Base-by-base conservation (phyloP, 2,329 filamentous ascomycete species). In the Penicillium freii region DNA sequence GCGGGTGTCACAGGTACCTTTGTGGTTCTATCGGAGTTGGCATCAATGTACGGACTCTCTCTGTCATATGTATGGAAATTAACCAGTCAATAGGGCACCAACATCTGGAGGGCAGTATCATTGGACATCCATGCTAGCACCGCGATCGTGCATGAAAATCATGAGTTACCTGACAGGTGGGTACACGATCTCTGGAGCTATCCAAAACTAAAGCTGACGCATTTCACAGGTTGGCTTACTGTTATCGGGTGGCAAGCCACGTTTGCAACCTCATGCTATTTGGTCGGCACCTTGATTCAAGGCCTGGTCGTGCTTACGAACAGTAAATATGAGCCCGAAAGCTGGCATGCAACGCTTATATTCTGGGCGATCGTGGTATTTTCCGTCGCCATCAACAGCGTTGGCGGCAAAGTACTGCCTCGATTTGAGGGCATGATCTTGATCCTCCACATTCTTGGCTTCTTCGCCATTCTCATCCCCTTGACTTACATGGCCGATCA, bases 391-490 rank as follows among this genome's bases (percentile, higher is more conserved):
- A 73, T 81, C 58, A 83, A 83, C 60, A 75, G 75, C 1, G 68
- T 77, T 13, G 71, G 75, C 6, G 76, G 75, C 2, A 73, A 71
- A 39, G 60, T 76, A 1, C 67, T 83, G 2, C 80, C 80, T 1
- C 69, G 75, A 15, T 70, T 82, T 43, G 82, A 85, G 65, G 77
- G 78, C 1, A 61, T 79, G 15, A 73, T 81, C 23, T 68, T 82
- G 8, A 73, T 81, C 27, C 63, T 83, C 4, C 81, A 84, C 56
- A 70, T 83, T n/a, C 65, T 79, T 15, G 81, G 81, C 4, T 80
- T 83, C 64, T 80, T 83, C 56, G 81, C 76, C 0, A 79, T 82
- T 54, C 67, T 84, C 11, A 78, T 82, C 25, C 73, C 78, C 0
- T 66, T 82, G 4, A 72, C 76, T 58, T 71, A 75, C 1, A 69